These are phyloP conservation scores for Pichia inconspicua DNA, from an alignment of 1,139 yeast species.

Conservation along the genomic window DNA sequence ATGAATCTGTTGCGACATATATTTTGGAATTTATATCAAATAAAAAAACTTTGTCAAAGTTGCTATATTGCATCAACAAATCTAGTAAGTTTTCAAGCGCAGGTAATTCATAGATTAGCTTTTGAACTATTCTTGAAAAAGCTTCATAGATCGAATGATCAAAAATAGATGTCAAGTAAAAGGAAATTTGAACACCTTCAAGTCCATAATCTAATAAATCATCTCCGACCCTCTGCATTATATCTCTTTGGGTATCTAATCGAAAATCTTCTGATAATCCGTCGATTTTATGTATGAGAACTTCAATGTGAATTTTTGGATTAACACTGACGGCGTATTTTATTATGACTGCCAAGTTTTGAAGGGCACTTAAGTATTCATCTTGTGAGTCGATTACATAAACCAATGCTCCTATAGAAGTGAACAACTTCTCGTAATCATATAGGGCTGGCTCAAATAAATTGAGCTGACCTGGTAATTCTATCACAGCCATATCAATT, in stretches of 20 bases:
- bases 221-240: conserved; percentile 92
- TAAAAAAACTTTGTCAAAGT: conserved; percentile 84
- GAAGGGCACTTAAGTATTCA: conserved; percentile 85
- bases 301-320: conserved; percentile 83
- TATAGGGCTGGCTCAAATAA: conserved; percentile 68
- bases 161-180: conserved; percentile 86
- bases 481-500: conserved; percentile 88
- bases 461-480: conserved; percentile 89
- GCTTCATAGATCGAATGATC: conserved; percentile 97
- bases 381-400: conserved; percentile 94
- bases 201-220: conserved; percentile 83
- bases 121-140: conserved; percentile 85
- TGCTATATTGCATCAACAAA: conserved; percentile 79
- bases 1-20: conserved; percentile 91
- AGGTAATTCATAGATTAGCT: conserved; percentile 82
- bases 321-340: conserved; percentile 83
- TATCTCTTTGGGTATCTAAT: conserved; percentile 90
- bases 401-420: conserved; percentile 85
- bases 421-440: conserved; percentile 70
- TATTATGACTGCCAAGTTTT: conserved; percentile 80
- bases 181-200: conserved; percentile 85
- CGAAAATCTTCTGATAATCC: conserved; percentile 91
- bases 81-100: conserved; percentile 84
- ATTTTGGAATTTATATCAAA: conserved; percentile 92
- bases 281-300: conserved; percentile 89